These are phyloP conservation scores for Neltuma alba DNA, from an alignment of 306 rosid species.

Conservation along the genomic window DNA sequence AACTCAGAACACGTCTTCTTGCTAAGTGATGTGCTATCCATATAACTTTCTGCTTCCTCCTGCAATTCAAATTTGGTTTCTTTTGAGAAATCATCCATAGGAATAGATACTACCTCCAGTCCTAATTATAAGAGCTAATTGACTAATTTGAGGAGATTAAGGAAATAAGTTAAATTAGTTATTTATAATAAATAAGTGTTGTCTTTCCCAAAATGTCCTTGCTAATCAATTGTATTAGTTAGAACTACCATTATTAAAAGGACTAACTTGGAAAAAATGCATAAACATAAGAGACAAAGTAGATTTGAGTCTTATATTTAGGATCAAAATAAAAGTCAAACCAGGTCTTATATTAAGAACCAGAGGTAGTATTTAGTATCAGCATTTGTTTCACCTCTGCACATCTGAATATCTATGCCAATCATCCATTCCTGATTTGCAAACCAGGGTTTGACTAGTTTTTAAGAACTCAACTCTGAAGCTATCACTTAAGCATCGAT, in stretches of 20 bases:
- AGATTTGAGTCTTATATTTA: no score
- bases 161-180: no score
- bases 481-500: conserved; percentile 20
- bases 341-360: no score
- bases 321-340: no score
- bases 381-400: conserved; percentile 19
- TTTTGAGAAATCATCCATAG: conserved; percentile 27
- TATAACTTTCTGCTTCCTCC: conserved; percentile 46
- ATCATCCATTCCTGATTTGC: neutral
- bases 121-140: no score
- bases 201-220: no score
- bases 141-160: no score
- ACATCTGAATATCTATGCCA: neutral
- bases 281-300: no score
- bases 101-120: neutral
- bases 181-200: no score
- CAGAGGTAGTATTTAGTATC: neutral
- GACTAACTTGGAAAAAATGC: no score
- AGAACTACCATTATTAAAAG: no score
- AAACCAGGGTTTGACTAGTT: neutral
- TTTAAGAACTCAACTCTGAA: neutral
- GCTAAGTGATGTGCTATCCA: conserved; percentile 49
- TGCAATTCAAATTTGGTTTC: conserved; percentile 37
- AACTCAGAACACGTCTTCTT: conserved; percentile 41
- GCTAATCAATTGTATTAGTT: no score